phyloP scores from a whole-genome alignment of 169 alveolate genomes.

The Ichthyophthirius multifiliis region DNA sequence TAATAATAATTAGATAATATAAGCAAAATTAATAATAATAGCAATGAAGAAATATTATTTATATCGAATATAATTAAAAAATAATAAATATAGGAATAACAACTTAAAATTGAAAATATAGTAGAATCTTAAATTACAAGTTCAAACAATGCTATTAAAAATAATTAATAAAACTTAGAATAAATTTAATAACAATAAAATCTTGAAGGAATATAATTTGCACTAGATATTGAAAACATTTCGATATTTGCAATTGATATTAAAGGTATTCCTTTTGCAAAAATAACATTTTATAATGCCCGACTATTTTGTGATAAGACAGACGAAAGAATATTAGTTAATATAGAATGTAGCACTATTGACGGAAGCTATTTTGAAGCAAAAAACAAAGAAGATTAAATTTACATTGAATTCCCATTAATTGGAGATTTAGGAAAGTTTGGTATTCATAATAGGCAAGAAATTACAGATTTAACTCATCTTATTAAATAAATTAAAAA shows the following conservation, averaged over 20 bases:
- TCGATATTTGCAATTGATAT: constrained; percentile 8
- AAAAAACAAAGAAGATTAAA: neutral
- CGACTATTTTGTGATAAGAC: constrained; percentile 8
- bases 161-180: no score
- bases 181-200: no score
- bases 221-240: constrained; percentile 30
- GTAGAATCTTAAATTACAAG: no score
- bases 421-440: neutral
- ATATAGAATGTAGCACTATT: constrained; percentile 3
- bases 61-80: no score
- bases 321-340: neutral
- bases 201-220: neutral
- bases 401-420: neutral
- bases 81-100: no score
- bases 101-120: no score
- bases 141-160: no score
- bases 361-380: constrained; percentile 16
- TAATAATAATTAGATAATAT: no score
- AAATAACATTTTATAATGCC: constrained; percentile 15
- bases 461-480: neutral
- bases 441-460: neutral
- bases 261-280: constrained; percentile 26
- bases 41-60: no score
- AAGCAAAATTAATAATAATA: no score
- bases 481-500: neutral